phyloP scores from a whole-genome alignment of 139 green algal species.

The Desmodesmus armatus region DNA sequence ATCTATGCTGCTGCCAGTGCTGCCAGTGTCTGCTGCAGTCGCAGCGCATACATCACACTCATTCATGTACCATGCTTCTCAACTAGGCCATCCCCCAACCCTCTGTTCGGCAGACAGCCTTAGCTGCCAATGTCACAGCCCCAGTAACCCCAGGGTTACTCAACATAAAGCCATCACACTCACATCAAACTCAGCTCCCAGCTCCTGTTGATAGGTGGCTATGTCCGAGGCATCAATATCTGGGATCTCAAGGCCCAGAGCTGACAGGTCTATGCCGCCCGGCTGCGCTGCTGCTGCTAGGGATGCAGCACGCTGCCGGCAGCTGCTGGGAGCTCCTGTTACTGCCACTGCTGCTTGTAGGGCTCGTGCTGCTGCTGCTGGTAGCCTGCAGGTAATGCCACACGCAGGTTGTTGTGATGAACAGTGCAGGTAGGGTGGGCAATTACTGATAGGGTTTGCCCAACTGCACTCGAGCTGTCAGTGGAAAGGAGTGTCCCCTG shows the following conservation, averaged over 20 bases:
- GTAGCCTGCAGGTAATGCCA: not conserved
- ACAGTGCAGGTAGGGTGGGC: too few species aligned
- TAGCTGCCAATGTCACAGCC: not conserved
- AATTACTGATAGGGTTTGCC: too few species aligned
- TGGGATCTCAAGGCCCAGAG: constrained; percentile 67
- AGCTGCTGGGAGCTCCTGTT: not conserved
- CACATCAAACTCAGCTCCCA: constrained; percentile 69
- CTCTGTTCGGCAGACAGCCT: not conserved
- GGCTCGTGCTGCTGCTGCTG: not conserved
- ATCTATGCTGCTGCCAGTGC: too few species aligned
- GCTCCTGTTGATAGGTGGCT: constrained; percentile 62
- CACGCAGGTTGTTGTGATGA: too few species aligned
- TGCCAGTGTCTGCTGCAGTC: too few species aligned
- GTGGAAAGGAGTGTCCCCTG: too few species aligned
- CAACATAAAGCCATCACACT: constrained; percentile 16
- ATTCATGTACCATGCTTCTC: too few species aligned
- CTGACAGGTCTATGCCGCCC: constrained; percentile 45
- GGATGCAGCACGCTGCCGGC: not conserved
- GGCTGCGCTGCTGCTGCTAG: not conserved
- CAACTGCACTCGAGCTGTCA: too few species aligned
- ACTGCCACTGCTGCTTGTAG: not conserved
- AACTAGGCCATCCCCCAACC: not conserved
- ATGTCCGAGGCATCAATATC: constrained; percentile 77
- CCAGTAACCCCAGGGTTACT: not conserved
- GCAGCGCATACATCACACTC: too few species aligned